Base-by-base conservation (phyloP, 2,329 filamentous ascomycete species). In the Alternaria gansuensis region DNA sequence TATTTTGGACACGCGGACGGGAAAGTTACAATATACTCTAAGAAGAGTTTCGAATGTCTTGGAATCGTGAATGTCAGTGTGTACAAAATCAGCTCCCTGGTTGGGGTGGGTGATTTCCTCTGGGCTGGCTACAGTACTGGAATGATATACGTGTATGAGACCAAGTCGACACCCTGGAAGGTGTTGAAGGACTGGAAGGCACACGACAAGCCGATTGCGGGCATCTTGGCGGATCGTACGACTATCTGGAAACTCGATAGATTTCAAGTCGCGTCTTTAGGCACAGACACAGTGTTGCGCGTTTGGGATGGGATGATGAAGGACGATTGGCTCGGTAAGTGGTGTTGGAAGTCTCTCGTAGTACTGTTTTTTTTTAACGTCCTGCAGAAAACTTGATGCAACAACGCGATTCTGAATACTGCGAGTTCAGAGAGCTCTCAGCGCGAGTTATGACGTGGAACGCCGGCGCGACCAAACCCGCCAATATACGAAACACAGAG, bases 51-150 rank as follows among this genome's bases (percentile, higher is more conserved):
- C 73, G 80, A 87, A 0, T 97, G 92, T 69, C 73, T 96, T n/a
- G 87, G 86, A 5, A 83, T 96, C 34, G 82, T 98, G 60, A 97
- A 88, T 70, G 86, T 97, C 68, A 98, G 93, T 76, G 85, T 93
- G 13, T 98, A 96, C 84, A 98, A 97, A 78, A 96, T 99, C 77
- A 97, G 93, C 74, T 88, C 90, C 34, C 82, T 99, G 53, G 87
- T 88, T 2, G 91, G 92, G 8, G 90, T 93, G 3, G 93, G 93
- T 5, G 85, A 88, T 60, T 86, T 92, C 70, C 82, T 99, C 0
- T 99, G 95, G 95, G 92, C 93, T 28, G 94, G 90, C 3, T 98
- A 93, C 80, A 97, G 94, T 75, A 97, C 91, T 0, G 95, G 95
- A 14, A 96, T 90, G 84, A 88, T 97, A 31, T 95, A 92, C 70